These are phyloP conservation scores for Tolypocladium tundrense DNA, from an alignment of 2,329 filamentous ascomycete genomes.

Conservation along the genomic window DNA sequence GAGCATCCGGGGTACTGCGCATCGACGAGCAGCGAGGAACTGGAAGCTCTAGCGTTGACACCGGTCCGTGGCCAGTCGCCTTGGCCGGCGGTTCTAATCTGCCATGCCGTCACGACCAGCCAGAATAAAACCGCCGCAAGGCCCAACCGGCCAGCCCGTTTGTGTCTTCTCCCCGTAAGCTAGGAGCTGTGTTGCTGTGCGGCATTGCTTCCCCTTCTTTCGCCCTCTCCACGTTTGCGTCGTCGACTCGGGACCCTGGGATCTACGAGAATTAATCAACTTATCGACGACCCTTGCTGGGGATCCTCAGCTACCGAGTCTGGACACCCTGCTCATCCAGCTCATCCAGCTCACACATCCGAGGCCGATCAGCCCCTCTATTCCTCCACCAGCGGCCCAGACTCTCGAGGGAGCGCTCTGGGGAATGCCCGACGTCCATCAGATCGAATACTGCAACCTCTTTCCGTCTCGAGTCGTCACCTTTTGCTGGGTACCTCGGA, in stretches of 20 bases:
- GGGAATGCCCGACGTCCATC: background rate
- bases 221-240: background rate
- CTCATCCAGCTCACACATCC: background rate
- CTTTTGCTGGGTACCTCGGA: background rate
- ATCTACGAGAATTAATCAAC: background rate
- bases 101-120: background rate
- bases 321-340: background rate
- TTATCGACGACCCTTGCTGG: background rate
- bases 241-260: background rate
- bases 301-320: background rate
- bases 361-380: background rate
- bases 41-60: background rate
- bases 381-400: background rate
- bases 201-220: background rate
- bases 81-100: background rate
- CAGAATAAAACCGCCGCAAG: background rate
- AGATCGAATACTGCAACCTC: background rate
- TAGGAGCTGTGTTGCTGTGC: background rate
- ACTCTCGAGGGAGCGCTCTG: background rate
- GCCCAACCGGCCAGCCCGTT: background rate
- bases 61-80: background rate
- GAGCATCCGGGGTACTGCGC: conserved; percentile 1
- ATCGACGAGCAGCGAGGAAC: background rate
- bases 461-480: background rate
- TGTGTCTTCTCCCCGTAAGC: background rate